Evolutionary conservation across 2,329 filamentous ascomycete species (phyloP).

Genomic region (Bertia moriformis): DNA sequence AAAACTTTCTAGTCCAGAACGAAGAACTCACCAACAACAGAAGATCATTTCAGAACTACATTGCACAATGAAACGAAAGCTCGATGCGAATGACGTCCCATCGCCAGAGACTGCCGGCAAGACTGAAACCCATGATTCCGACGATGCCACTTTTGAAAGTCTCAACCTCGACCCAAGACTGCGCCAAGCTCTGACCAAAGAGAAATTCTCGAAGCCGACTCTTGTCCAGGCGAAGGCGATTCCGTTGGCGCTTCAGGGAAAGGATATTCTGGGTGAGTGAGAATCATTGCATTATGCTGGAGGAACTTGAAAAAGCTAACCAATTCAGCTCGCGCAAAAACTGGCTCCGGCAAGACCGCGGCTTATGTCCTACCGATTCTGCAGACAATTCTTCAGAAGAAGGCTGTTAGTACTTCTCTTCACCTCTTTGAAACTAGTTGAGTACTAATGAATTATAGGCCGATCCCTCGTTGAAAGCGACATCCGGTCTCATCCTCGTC

Average conservation of each 20-base stretch:
- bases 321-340: conserved; percentile 40
- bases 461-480: conserved; percentile 14
- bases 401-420: conserved; percentile 20
- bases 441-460: too few species aligned
- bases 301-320: not conserved
- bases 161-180: conserved; percentile 47
- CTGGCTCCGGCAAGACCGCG: conserved; percentile 55
- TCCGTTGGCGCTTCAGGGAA: conserved; percentile 47
- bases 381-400: conserved; percentile 43
- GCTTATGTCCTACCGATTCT: conserved; percentile 53
- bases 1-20: not conserved
- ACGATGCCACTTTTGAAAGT: conserved; percentile 30
- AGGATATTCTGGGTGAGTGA: conserved; percentile 34
- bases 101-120: not conserved
- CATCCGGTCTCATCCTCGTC: conserved; percentile 74
- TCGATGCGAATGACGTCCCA: not conserved
- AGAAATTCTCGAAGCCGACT: conserved; percentile 48
- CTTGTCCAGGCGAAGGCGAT: conserved; percentile 47
- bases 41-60: too few species aligned
- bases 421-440: too few species aligned
- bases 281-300: not conserved
- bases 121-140: not conserved
- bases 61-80: not conserved
- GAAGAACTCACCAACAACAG: not conserved
- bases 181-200: conserved; percentile 43